Base-by-base conservation (phyloP, 2,329 filamentous ascomycete species). In the Venturia carpophila region DNA sequence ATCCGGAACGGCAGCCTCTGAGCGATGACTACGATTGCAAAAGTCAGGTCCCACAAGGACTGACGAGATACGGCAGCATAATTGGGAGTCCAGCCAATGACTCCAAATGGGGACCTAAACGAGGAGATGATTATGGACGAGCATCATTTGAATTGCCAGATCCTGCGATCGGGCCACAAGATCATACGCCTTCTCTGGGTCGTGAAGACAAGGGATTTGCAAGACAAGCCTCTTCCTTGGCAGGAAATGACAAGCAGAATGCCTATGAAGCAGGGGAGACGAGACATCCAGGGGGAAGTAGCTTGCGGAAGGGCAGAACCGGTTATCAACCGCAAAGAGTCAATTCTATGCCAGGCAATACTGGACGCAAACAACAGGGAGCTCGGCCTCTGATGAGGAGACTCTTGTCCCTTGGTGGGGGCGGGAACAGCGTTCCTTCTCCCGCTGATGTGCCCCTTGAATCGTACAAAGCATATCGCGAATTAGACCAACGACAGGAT, bases 401-500 rank as follows among this genome's bases (percentile, higher is more conserved):
- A 74, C 76, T 74, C 68, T 76, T 69, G 75, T 83, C 65, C 72
- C 77, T 72, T 73, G 78, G 56, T 69, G 45, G 69, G 69, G 77
- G 74, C 1, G 75, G 72, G 13, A 77, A 73, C 24, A 39, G 39
- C n/a, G 1, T 17, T 56, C 27, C 45, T n/a, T 47, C 56, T 15
- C n/a, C 42, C n/a, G 72, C 72, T 63, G 81, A 83, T 68, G 76
- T 82, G 4, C 81, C 83, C 19, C 75, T 84, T 6, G 82, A 84
- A 65, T 52, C 47, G 11, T 52, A 52, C 6, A 82, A 34, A 37
- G 79, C 81, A 1, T 80, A 82, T 62, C 82, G 86, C 52, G 83
- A 90, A 47, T 81, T 95, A 3, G 88, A 90, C 56, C 80, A 87
- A 65, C 83, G 86, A 21, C 87, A 96, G 74, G 83, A 83, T n/a